These are phyloP conservation scores for Apodospora peruviana DNA, from an alignment of 495 filamentous ascomycete species.

Conservation along the genomic window DNA sequence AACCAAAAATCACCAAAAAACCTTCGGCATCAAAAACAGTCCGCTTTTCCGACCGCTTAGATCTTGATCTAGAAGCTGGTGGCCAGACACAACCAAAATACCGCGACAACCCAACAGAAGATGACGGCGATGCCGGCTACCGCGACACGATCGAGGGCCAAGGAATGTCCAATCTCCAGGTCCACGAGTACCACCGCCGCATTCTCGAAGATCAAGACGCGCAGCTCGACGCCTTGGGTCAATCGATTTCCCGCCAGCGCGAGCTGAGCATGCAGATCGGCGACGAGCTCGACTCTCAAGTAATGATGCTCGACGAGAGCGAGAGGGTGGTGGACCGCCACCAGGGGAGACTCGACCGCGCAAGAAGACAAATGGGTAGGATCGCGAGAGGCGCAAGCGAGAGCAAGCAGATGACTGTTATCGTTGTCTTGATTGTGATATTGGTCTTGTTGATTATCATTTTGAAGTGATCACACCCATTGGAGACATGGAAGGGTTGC, in stretches of 20 bases:
- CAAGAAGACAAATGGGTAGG: slow-evolving; percentile 61
- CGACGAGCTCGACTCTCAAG: slow-evolving; percentile 89
- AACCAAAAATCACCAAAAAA: background rate
- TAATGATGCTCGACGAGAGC: slow-evolving; percentile 80
- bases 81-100: slow-evolving; percentile 41
- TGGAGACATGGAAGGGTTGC: too few relatives aligned
- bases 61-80: slow-evolving; percentile 45
- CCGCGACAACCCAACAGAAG: slow-evolving; percentile 45
- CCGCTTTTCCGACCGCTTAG: slow-evolving; percentile 61
- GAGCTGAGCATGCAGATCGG: slow-evolving; percentile 95
- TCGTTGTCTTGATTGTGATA: slow-evolving; percentile 68
- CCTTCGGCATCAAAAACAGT: slow-evolving; percentile 59
- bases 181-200: slow-evolving; percentile 76
- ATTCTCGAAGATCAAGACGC: slow-evolving; percentile 85
- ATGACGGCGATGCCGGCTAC: too few relatives aligned
- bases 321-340: slow-evolving; percentile 80
- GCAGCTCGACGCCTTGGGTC: slow-evolving; percentile 80
- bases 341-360: slow-evolving; percentile 64
- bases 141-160: slow-evolving; percentile 29
- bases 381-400: slow-evolving; percentile 71
- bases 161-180: slow-evolving; percentile 69
- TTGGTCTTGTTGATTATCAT: slow-evolving; percentile 73
- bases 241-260: slow-evolving; percentile 83
- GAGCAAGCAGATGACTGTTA: slow-evolving; percentile 73
- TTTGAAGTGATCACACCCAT: slow-evolving; percentile 50